Conservation (phyloP, 164 flowering plant species). For the Stephania yunnanensis region DNA sequence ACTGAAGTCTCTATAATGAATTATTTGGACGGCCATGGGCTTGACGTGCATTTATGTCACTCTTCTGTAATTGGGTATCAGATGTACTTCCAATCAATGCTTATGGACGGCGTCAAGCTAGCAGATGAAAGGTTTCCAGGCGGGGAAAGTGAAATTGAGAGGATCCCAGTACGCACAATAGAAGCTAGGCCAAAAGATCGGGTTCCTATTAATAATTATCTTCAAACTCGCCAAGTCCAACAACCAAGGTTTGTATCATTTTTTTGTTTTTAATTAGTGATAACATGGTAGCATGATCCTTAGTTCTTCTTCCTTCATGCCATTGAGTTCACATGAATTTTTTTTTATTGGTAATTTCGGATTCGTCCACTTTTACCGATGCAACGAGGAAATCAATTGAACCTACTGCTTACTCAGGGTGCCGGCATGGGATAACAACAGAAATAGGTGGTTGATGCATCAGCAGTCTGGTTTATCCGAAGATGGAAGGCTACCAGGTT, state of each 20-base stretch:
- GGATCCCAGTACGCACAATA: slow-evolving; percentile 35
- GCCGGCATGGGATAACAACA: slow-evolving; percentile 25
- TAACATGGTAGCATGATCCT: not conserved
- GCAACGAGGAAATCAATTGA: not conserved
- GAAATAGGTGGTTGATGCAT: slow-evolving; percentile 21
- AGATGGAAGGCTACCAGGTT: slow-evolving; percentile 25
- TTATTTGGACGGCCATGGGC: not conserved
- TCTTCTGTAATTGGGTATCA: slow-evolving; percentile 20
- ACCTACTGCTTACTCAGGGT: slow-evolving; percentile 26
- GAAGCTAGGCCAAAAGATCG: slow-evolving; percentile 57
- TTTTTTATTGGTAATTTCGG: not conserved
- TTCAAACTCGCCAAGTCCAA: slow-evolving; percentile 31
- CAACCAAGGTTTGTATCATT: slow-evolving; percentile 42
- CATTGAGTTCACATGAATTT: not conserved
- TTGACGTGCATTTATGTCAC: not conserved
- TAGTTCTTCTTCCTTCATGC: not conserved
- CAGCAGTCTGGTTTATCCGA: slow-evolving; percentile 42
- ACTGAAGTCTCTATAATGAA: not conserved
- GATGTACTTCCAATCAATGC: slow-evolving; percentile 54
- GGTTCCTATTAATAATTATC: slow-evolving; percentile 54
- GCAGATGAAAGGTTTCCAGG: slow-evolving; percentile 24
- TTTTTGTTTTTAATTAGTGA: not conserved
- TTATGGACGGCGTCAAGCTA: slow-evolving; percentile 21
- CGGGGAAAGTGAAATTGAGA: slow-evolving; percentile 73
- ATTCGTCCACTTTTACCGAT: not conserved